Base-by-base conservation (phyloP, 139 green algal species). In the Coccomyxa sp. region DNA sequence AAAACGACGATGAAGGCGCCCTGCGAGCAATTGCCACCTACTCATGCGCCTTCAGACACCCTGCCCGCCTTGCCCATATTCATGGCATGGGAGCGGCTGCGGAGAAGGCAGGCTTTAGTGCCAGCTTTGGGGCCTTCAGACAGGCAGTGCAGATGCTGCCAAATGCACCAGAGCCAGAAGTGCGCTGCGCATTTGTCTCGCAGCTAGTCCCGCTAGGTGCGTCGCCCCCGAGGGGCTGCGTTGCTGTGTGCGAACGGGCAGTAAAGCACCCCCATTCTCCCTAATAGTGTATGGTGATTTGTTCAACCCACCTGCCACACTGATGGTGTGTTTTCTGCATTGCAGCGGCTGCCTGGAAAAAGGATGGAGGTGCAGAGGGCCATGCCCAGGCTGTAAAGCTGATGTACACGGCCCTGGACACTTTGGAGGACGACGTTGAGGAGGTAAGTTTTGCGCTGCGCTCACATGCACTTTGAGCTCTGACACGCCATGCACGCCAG, bases 161-260 rank as follows among this genome's bases (percentile, higher is more conserved):
- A 13, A 80, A 77, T n/a, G 75, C 71, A 0, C 63, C 77, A 51
- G 38, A 84, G 74, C 68, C 80, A 31, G 86, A 85, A 76, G 58
- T 89, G 11, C 83, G 83, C 57, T 25, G 74, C 21, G 86, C 79
- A 23, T 63, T 76, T 0, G 86, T 82, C 10, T 51, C 77, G 14
- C 82, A 86, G 71, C 82, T 88, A 31, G 67, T 76, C 4, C 78
- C 82, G 7, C 68, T 88, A 13, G 85, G 85, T 86, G 77, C 74
- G 78, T 27, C 4, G n/a, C 58, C 57, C 63, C 0, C 10, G 23
- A 23, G 11, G 11, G 13, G 67, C 18, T 38, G 30, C 63, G 9
- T 28, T 76, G 28, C 59, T 27, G 66, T 27, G 1, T 74, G 21
- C 4, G 66, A 27, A 30, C 3, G 23, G 66, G 66, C 66, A 74